Conservation (phyloP, 805 yeast species). For the Candida silvicultrix region DNA sequence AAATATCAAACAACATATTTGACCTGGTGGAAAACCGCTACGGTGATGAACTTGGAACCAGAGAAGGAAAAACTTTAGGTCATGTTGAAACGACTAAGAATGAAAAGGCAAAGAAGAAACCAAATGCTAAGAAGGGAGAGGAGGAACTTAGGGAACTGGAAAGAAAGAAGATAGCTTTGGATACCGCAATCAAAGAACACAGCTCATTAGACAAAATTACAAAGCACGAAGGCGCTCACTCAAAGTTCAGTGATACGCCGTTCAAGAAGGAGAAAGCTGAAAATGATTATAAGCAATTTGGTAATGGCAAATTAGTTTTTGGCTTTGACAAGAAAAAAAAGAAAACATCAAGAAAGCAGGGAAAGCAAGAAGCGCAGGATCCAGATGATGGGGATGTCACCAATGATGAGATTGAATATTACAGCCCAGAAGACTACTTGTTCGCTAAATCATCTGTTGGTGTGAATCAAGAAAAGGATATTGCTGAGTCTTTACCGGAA, state of each 20-base stretch:
- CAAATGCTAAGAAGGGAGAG: not conserved
- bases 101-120: not conserved
- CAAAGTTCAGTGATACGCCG: not conserved
- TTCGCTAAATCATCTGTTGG: not conserved
- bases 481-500: no score
- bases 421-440: conserved; percentile 5
- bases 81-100: no score
- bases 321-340: not conserved
- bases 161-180: not conserved
- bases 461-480: no score
- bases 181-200: not conserved
- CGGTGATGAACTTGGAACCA: not conserved
- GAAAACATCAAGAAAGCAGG: not conserved
- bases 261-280: not conserved
- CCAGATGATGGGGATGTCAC: not conserved
- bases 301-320: not conserved
- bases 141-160: not conserved
- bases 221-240: not conserved
- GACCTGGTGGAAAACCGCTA: not conserved
- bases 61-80: not conserved
- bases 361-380: no score
- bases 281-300: not conserved
- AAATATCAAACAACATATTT: not conserved
- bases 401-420: conserved; percentile 3
- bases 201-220: not conserved